phyloP scores from a whole-genome alignment of 164 flowering plant genomes.

The Nelumbo lutea region DNA sequence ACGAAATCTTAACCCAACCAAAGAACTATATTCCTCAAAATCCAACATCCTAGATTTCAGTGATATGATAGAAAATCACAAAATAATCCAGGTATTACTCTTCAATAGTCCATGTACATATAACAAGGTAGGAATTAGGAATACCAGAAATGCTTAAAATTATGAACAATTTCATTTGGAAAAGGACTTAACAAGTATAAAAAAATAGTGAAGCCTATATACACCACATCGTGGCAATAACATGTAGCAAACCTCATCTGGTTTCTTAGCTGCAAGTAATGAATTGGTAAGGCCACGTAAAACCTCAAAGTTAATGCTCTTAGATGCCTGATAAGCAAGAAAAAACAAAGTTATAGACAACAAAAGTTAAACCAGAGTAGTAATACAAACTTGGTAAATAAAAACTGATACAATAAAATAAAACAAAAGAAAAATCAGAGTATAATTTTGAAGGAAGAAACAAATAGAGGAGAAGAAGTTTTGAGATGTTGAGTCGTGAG shows the following conservation, averaged over 20 bases:
- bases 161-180: not conserved
- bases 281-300: conserved; percentile 80
- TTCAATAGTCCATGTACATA: too few relatives aligned
- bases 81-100: too few relatives aligned
- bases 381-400: not conserved
- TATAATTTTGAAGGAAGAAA: too few relatives aligned
- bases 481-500: too few relatives aligned
- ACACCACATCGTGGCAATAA: not conserved
- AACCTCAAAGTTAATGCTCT: conserved; percentile 53
- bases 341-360: conserved; percentile 6
- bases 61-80: too few relatives aligned
- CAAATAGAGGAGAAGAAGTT: too few relatives aligned
- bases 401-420: too few relatives aligned
- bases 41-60: too few relatives aligned
- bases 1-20: too few relatives aligned
- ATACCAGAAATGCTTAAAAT: too few relatives aligned
- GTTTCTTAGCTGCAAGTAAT: conserved; percentile 79
- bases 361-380: not conserved
- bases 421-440: too few relatives aligned
- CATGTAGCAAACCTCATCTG: conserved; percentile 68
- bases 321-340: conserved; percentile 42
- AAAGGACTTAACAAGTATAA: not conserved
- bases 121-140: not conserved
- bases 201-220: not conserved
- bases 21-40: too few relatives aligned